Evolutionary conservation across 2,329 filamentous ascomycete species (phyloP).

Genomic region (Cordyceps cateniannulata): DNA sequence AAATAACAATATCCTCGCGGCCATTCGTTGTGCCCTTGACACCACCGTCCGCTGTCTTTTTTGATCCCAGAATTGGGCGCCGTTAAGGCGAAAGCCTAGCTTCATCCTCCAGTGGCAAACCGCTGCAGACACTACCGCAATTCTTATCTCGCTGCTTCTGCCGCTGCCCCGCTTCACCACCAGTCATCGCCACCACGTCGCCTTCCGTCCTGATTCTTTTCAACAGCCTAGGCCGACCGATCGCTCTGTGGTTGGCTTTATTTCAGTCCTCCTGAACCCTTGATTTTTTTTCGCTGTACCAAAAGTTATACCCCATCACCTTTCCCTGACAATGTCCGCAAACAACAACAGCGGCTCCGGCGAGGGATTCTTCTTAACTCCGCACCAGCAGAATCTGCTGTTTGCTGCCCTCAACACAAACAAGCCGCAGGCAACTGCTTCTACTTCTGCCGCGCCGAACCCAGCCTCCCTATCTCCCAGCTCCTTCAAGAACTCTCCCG

Average conservation of each 20-base stretch:
- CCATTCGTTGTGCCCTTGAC: not conserved
- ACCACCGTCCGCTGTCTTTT: not conserved
- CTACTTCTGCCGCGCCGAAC: constrained; percentile 28
- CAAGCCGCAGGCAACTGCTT: constrained; percentile 31
- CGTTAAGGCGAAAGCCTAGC: not conserved
- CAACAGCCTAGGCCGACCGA: not conserved
- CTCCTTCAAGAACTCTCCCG: constrained; percentile 44
- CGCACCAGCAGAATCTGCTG: constrained; percentile 69
- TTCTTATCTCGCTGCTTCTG: not conserved
- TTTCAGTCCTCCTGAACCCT: not conserved
- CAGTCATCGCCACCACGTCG: constrained; percentile 9
- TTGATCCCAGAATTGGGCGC: constrained; percentile 4
- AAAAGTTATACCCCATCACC: not conserved
- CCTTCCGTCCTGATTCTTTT: not conserved
- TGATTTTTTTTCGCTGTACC: not conserved
- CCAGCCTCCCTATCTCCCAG: constrained; percentile 39
- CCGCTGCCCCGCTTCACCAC: constrained; percentile 10
- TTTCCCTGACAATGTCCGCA: constrained; percentile 37
- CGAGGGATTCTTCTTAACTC: constrained; percentile 61
- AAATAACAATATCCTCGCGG: not conserved
- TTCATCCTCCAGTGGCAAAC: not conserved
- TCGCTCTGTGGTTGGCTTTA: not conserved
- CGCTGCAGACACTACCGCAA: not conserved
- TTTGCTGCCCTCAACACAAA: constrained; percentile 73
- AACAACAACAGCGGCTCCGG: constrained; percentile 31